Evolutionary conservation across 2,329 filamentous ascomycete genomes (phyloP).

Genomic region (Alternaria metachromatica): DNA sequence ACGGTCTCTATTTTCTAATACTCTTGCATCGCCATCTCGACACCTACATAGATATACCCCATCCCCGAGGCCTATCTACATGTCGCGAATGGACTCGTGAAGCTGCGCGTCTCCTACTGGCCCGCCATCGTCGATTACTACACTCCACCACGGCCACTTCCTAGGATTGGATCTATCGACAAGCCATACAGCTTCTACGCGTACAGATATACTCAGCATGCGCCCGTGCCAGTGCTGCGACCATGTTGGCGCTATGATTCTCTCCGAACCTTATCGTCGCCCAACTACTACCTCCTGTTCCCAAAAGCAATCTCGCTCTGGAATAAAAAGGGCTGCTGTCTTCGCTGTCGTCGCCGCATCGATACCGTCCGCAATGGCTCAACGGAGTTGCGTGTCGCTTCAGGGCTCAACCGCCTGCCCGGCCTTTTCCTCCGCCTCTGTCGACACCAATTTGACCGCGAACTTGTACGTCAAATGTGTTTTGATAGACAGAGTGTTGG

Average conservation of each 20-base stretch:
- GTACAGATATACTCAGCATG: constrained; percentile 20
- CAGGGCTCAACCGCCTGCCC: constrained; percentile 72
- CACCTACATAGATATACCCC: constrained; percentile 22
- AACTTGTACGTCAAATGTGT: constrained; percentile 64
- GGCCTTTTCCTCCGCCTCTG: constrained; percentile 74
- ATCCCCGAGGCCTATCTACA: constrained; percentile 12
- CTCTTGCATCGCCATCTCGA: constrained; percentile 2
- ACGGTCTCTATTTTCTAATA: constrained; percentile 22
- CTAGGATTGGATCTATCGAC: constrained; percentile 12
- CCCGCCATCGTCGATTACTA: constrained; percentile 22
- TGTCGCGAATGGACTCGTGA: constrained; percentile 43
- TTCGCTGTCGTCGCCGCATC: constrained; percentile 38
- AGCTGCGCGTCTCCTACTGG: constrained; percentile 38
- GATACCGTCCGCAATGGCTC: constrained; percentile 43
- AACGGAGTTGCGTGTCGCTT: constrained; percentile 69
- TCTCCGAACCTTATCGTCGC: constrained; percentile 15
- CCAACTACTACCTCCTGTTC: constrained; percentile 19
- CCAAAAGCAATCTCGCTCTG: constrained; percentile 29
- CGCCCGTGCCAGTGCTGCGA: constrained; percentile 21
- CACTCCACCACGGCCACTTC: constrained; percentile 19
- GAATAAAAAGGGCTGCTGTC: constrained; percentile 25
- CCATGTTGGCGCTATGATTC: constrained; percentile 12
- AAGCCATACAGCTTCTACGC: constrained; percentile 17
- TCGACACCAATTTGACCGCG: constrained; percentile 70
- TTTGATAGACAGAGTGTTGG: neutral